Evolutionary conservation across 129 eudicot species (phyloP).

Genomic region (Solidago caesia): DNA sequence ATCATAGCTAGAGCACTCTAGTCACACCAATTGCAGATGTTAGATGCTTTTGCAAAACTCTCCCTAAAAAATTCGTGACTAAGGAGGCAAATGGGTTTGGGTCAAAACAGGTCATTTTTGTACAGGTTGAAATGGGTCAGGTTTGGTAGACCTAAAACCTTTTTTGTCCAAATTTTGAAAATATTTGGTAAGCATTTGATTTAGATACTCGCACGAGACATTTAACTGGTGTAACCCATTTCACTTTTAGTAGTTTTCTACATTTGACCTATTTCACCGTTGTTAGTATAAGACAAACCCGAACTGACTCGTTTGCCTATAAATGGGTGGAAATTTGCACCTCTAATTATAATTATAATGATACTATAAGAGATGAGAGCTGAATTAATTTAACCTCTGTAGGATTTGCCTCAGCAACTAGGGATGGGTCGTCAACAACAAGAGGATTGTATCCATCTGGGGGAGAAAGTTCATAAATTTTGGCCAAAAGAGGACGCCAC

Average conservation of each 20-base stretch:
- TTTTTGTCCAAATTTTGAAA: not conserved
- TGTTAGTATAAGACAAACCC: not conserved
- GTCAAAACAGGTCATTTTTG: not conserved
- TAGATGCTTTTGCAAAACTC: not conserved
- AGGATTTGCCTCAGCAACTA: conserved; percentile 76
- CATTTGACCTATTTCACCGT: too few relatives aligned
- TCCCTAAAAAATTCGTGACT: not conserved
- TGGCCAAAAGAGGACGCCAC: conserved; percentile 90
- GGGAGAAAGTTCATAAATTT: conserved; percentile 79
- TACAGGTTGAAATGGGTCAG: not conserved
- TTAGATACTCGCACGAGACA: not conserved
- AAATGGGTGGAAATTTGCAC: too few relatives aligned
- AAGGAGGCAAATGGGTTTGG: not conserved
- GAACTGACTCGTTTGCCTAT: too few relatives aligned
- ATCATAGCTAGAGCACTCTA: conserved; percentile 88
- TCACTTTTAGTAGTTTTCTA: not conserved
- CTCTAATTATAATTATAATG: not conserved
- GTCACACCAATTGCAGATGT: conserved; percentile 22
- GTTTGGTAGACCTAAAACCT: not conserved
- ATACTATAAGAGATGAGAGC: not conserved
- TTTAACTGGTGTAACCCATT: not conserved
- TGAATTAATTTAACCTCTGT: conserved; percentile 51
- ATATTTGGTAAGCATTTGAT: not conserved
- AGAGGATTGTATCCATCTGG: conserved; percentile 79
- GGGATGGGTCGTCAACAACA: conserved; percentile 66